These are phyloP conservation scores for Hydrangea macrophylla DNA, from an alignment of 148 eudicot species.

Conservation along the genomic window DNA sequence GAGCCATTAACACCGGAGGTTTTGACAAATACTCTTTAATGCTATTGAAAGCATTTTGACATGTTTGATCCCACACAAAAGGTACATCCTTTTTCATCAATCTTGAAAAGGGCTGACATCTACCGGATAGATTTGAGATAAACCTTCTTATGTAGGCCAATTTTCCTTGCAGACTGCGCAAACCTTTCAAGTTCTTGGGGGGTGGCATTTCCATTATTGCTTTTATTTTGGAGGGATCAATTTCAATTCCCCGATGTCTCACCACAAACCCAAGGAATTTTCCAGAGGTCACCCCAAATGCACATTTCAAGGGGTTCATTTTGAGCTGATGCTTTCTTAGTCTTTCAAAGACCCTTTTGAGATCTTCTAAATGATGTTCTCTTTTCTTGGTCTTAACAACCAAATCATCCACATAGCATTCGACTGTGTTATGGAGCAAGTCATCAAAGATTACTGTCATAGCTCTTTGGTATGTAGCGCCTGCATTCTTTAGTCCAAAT, in stretches of 20 bases:
- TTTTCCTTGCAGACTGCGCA: background rate
- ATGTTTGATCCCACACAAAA: background rate
- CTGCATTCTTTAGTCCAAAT: too few species aligned
- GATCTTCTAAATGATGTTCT: background rate
- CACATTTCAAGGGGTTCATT: constrained; percentile 8
- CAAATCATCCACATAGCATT: too few species aligned
- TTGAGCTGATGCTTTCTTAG: background rate
- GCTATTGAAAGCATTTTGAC: background rate
- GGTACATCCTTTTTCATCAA: background rate
- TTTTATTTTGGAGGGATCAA: background rate
- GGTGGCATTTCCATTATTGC: constrained; percentile 7
- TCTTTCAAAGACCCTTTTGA: constrained; percentile 5
- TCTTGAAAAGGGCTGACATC: background rate
- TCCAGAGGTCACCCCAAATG: too few species aligned
- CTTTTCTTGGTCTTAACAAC: too few species aligned
- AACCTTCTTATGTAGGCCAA: too few species aligned
- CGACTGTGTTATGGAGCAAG: too few species aligned
- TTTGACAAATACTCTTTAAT: too few species aligned
- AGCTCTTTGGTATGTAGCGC: too few species aligned
- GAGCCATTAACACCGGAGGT: too few species aligned
- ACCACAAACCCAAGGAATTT: constrained; percentile 6
- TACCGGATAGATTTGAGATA: background rate
- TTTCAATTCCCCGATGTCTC: constrained; percentile 2
- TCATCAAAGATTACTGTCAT: too few species aligned
- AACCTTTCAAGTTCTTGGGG: background rate